Base-by-base conservation (phyloP, 2,329 filamentous ascomycete genomes). In the Atkinsonella hypoxylon region DNA sequence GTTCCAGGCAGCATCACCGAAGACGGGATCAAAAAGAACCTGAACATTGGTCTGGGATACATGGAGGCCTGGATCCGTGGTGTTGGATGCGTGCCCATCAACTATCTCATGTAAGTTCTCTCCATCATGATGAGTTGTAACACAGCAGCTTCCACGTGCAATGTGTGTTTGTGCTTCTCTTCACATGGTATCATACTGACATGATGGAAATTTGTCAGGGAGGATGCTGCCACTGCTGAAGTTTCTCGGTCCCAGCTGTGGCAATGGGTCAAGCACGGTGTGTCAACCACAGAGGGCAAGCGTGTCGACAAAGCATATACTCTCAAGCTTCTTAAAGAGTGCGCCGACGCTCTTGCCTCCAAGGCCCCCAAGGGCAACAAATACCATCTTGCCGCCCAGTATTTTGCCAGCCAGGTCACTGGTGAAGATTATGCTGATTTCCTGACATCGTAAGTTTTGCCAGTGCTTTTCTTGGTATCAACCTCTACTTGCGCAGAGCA, bases 21-120 rank as follows among this genome's bases (percentile, higher is more conserved):
- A 69, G 89, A 84, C 5, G 93, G 93, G 51, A 96, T 98, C 73
- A 82, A 87, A 64, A 95, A 96, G 83, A 98, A 97, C 75, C 77
- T 98, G 57, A 91, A 89, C 72, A 97, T 98, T 58, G 93, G 91
- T 39, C 81, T 98, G 6, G 86, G 87, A 48, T 98, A 98, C 73
- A 98, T 97, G 91, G 93, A 98, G 72, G 93, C 89, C 55, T 98
- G 93, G 93, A 77, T 97, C 54, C 85, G 90, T 55, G 93, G 91
- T 34, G 79, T 97, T 20, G 93, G 93, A 52, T 98, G 93, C 62
- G 90, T 97, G 49, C 93, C 93, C 46, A 96, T 97, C 72, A 96
- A 97, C 77, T 95, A 85, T 68, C 77, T 97, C 51, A 97, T 97
- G 91, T 80, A 70, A 64, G 69, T 15, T n/a, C 12, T 32, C 3